phyloP scores from a whole-genome alignment of 345 rosid species.

The Ceriops decandra region DNA sequence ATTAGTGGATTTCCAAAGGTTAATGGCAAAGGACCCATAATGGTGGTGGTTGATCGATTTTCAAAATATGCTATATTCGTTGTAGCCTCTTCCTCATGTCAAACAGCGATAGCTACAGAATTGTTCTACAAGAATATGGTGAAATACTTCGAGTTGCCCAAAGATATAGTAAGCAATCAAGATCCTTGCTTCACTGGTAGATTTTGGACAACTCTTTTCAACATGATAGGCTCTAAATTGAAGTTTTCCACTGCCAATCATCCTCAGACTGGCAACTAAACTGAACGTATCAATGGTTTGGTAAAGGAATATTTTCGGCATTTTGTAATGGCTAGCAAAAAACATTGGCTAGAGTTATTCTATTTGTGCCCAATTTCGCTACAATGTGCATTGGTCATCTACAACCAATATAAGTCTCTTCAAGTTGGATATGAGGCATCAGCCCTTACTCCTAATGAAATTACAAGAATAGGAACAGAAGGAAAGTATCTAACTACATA shows the following conservation, averaged over 20 bases:
- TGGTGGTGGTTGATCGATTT: too few species aligned
- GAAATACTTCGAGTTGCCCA: accelerated
- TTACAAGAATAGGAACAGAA: background rate
- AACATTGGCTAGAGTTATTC: background rate
- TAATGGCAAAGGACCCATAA: accelerated
- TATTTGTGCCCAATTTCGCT: background rate
- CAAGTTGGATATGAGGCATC: background rate
- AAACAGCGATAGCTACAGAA: background rate
- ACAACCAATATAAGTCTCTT: background rate
- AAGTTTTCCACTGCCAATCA: background rate
- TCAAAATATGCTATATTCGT: background rate
- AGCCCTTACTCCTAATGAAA: background rate
- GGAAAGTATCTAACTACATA: background rate
- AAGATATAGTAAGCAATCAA: background rate
- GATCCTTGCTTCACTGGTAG: background rate
- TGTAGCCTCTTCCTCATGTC: background rate
- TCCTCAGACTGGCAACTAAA: too few species aligned
- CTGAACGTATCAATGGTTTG: accelerated
- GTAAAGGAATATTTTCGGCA: background rate
- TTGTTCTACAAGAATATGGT: background rate
- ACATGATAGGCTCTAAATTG: background rate
- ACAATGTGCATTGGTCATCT: background rate
- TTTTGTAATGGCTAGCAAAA: background rate
- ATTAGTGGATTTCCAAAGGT: too few species aligned
- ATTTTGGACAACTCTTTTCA: background rate